Conservation (phyloP, 108 stramenopile species). For the Fragilaria crotonensis region DNA sequence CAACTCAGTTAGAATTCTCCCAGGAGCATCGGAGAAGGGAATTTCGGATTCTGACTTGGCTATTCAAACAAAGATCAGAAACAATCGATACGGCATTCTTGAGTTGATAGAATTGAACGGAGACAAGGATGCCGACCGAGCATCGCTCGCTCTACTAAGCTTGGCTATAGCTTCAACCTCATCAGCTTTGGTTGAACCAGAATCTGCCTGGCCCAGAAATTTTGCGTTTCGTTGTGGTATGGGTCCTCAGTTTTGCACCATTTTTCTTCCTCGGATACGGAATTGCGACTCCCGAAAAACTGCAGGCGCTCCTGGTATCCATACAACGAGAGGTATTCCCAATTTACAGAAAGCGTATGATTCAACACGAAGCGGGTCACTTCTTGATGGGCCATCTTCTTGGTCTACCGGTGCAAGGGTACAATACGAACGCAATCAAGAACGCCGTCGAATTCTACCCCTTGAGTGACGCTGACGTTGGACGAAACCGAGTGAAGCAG, state of each 20-base stretch:
- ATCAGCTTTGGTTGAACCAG: slow-evolving; percentile 59
- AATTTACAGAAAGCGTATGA: slow-evolving; percentile 65
- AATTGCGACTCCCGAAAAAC: slow-evolving; percentile 56
- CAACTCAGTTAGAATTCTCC: slow-evolving; percentile 50
- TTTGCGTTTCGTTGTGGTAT: slow-evolving; percentile 65
- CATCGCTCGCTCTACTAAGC: slow-evolving; percentile 54
- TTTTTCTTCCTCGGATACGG: slow-evolving; percentile 75
- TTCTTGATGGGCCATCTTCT: slow-evolving; percentile 72
- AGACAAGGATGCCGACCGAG: slow-evolving; percentile 72
- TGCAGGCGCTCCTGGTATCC: slow-evolving; percentile 51
- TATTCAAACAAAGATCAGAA: slow-evolving; percentile 67
- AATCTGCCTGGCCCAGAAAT: slow-evolving; percentile 69
- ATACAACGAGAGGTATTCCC: slow-evolving; percentile 71
- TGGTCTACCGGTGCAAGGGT: slow-evolving; percentile 63
- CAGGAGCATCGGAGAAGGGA: slow-evolving; percentile 43
- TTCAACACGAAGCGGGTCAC: slow-evolving; percentile 85
- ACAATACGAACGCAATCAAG: slow-evolving; percentile 69
- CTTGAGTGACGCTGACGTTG: slow-evolving; percentile 49
- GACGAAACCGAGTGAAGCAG: slow-evolving; percentile 40
- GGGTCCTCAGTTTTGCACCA: slow-evolving; percentile 68
- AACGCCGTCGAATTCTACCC: slow-evolving; percentile 87
- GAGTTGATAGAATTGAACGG: slow-evolving; percentile 80
- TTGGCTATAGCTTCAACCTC: slow-evolving; percentile 44
- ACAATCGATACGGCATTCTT: slow-evolving; percentile 65
- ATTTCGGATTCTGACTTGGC: slow-evolving; percentile 83